Percentiles rank a stretch among this genome's conserved stretches.
Evolutionary conservation across 108 stramenopile genomes (phyloP).

Genomic region (Aureococcus anophagefferens): DNA sequence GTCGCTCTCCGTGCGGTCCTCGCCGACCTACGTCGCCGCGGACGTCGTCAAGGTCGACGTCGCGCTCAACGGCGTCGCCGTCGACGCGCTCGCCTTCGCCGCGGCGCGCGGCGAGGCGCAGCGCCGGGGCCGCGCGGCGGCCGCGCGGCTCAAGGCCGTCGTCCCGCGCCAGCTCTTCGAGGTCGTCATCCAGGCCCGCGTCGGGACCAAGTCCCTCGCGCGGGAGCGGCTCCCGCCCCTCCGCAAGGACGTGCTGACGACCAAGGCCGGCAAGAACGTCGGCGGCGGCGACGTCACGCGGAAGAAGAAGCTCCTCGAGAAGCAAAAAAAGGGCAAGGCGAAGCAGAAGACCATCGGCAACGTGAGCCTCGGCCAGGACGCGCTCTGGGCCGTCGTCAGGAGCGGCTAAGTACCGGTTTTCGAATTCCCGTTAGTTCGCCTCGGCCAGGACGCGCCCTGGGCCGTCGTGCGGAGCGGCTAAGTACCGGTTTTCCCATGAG

Average conservation of each 20-base stretch:
- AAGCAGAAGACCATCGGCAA: conserved; percentile 79
- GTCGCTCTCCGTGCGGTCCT: conserved; percentile 30
- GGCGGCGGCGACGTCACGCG: conserved; percentile 92
- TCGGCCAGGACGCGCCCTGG: too few species aligned
- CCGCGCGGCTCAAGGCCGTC: conserved; percentile 76
- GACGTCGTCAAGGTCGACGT: conserved; percentile 87
- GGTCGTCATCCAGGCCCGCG: conserved; percentile 92
- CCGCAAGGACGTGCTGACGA: conserved; percentile 91
- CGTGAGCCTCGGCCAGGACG: conserved; percentile 86
- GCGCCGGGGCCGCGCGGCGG: conserved; percentile 62
- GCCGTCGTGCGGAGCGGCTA: too few species aligned
- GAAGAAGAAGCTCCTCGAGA: conserved; percentile 95
- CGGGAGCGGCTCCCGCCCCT: conserved; percentile 75
- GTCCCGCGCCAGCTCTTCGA: conserved; percentile 94
- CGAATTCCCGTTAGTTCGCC: too few species aligned
- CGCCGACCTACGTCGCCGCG: conserved; percentile 25
- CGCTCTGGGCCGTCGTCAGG: conserved; percentile 67
- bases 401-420: too few species aligned
- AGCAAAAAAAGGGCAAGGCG: conserved; percentile 97
- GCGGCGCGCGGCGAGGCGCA: conserved; percentile 70
- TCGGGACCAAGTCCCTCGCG: conserved; percentile 59
- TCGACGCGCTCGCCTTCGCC: conserved; percentile 83
- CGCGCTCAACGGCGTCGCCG: conserved; percentile 74
- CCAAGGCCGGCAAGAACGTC: conserved; percentile 76
- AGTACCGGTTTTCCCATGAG: too few species aligned